Evolutionary conservation across 2,329 filamentous ascomycete genomes (phyloP).

Genomic region (Xylariaceae sp.): DNA sequence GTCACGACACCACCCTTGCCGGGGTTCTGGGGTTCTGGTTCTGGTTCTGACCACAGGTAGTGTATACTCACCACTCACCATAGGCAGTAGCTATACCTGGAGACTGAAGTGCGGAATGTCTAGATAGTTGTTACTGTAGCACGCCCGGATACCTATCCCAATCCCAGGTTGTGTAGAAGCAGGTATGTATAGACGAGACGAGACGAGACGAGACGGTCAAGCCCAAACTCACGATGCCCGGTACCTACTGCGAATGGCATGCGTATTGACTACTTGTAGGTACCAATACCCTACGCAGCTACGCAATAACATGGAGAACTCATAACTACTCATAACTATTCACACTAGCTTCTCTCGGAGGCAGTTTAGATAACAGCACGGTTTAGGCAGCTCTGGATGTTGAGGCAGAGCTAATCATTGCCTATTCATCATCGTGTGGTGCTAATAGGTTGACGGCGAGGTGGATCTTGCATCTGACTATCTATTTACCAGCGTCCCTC

Average conservation of each 20-base stretch:
- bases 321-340: no score
- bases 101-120: no score
- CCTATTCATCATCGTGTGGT: no score
- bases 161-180: constrained; percentile 25
- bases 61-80: not conserved
- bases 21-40: constrained; percentile 12
- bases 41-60: constrained; percentile 6
- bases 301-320: no score
- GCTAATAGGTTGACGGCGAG: no score
- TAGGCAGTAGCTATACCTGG: no score
- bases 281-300: constrained; percentile 13
- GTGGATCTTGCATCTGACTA: not conserved
- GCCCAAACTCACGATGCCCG: constrained; percentile 5
- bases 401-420: not conserved
- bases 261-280: no score
- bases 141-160: constrained; percentile 14
- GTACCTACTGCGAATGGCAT: no score
- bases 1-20: constrained; percentile 8
- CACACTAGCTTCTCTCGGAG: no score
- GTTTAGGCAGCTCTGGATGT: constrained; percentile 18
- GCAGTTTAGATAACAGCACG: constrained; percentile 4
- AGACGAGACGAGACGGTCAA: constrained; percentile 11
- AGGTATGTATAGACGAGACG: not conserved
- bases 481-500: constrained; percentile 17
- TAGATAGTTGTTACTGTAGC: no score